Conservation (phyloP, 805 yeast genomes). For the Ogataea salicorniae region DNA sequence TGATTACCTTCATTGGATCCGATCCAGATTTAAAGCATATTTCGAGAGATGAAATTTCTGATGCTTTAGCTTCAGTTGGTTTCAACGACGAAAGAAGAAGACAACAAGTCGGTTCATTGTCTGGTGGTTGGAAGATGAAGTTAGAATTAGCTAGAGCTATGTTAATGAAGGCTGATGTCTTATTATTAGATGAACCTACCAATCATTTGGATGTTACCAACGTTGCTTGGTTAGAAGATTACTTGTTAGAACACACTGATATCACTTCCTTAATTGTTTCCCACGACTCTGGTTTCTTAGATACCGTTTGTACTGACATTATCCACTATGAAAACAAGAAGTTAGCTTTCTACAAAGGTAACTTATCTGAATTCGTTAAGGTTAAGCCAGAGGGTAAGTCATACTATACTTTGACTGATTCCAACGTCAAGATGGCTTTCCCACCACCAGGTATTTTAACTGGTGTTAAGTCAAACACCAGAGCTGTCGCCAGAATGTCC, state of each 20-base stretch:
- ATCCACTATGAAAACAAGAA: slow-evolving; percentile 95
- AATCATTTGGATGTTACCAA: slow-evolving; percentile 94
- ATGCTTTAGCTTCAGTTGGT: slow-evolving; percentile 80
- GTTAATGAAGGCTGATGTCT: slow-evolving; percentile 94
- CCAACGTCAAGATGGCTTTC: slow-evolving; percentile 93
- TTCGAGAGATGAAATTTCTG: slow-evolving; percentile 63
- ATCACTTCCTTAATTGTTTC: slow-evolving; percentile 95
- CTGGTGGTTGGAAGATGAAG: slow-evolving; percentile 99
- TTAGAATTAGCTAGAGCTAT: slow-evolving; percentile 97
- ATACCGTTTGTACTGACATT: slow-evolving; percentile 92
- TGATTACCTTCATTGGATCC: slow-evolving; percentile 80
- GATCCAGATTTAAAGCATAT: slow-evolving; percentile 75
- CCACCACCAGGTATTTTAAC: slow-evolving; percentile 97
- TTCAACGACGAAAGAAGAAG: slow-evolving; percentile 85
- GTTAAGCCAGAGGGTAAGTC: slow-evolving; percentile 95
- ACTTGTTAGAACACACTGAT: slow-evolving; percentile 72
- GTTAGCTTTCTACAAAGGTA: slow-evolving; percentile 93
- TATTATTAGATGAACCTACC: slow-evolving; percentile 95
- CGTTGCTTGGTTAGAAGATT: slow-evolving; percentile 91
- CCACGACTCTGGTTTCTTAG: slow-evolving; percentile 96
- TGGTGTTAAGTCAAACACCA: slow-evolving; percentile 93
- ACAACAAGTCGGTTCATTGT: slow-evolving; percentile 88
- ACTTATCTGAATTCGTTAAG: slow-evolving; percentile 85
- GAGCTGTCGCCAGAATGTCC: slow-evolving; percentile 72
- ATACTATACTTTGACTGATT: slow-evolving; percentile 88